phyloP scores from a whole-genome alignment of 2,329 filamentous ascomycete species.

The Colletotrichum tropicale region DNA sequence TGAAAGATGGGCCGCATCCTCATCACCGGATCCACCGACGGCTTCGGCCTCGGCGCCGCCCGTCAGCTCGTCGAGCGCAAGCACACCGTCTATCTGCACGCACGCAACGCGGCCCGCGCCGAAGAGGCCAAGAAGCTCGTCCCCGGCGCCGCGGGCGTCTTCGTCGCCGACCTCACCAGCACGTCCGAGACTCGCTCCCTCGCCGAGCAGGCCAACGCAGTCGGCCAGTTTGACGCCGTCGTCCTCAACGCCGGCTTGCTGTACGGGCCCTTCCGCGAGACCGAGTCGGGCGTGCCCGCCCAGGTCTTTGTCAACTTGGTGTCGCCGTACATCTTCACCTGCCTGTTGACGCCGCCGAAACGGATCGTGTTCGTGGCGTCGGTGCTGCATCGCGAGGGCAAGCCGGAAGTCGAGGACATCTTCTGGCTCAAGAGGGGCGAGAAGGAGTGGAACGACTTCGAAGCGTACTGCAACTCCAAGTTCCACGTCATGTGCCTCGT shows the following conservation, averaged over 20 bases:
- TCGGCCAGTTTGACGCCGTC: constrained; percentile 24
- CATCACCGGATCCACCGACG: constrained; percentile 28
- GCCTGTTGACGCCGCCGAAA: constrained; percentile 22
- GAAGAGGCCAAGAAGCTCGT: constrained; percentile 16
- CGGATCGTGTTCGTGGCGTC: constrained; percentile 24
- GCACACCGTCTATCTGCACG: constrained; percentile 26
- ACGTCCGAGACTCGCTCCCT: constrained; percentile 23
- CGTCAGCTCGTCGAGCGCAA: constrained; percentile 25
- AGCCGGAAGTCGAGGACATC: constrained; percentile 21
- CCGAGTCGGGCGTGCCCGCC: constrained; percentile 23
- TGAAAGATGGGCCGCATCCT: constrained; percentile 25
- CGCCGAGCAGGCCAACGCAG: constrained; percentile 25
- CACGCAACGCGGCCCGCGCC: constrained; percentile 23
- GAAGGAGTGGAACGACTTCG: constrained; percentile 21
- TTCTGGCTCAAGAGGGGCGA: constrained; percentile 25
- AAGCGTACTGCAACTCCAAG: constrained; percentile 25
- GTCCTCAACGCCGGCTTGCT: constrained; percentile 24
- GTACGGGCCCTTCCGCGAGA: constrained; percentile 22
- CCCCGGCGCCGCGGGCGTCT: constrained; percentile 22
- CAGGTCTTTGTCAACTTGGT: constrained; percentile 25
- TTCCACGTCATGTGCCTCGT: constrained; percentile 24
- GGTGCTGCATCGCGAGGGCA: constrained; percentile 21
- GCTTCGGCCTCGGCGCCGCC: constrained; percentile 26
- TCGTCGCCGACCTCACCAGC: constrained; percentile 24
- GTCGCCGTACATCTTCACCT: constrained; percentile 25